Base-by-base conservation (phyloP, 73 alveolate species). In the Stentor roeselii region DNA sequence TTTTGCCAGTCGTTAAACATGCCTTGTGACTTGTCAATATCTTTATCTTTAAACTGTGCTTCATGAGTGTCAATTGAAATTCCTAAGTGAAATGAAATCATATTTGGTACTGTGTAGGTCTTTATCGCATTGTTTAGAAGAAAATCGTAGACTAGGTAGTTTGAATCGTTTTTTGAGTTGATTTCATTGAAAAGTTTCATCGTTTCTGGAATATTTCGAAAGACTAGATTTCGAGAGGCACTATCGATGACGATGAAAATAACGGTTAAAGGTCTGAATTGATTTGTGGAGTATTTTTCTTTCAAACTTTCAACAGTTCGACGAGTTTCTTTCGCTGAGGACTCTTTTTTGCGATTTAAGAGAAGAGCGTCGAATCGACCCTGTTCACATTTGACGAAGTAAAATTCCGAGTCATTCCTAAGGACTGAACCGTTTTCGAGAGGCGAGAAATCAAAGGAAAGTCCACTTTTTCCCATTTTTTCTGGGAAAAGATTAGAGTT, bases 81-180 rank as follows among this genome's bases (percentile, higher is more conserved):
- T 2, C 84, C 84, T 1, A 34, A 37, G 14, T 36, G 37, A 1
- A 76, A 76, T 36, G 84, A 36, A 37, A 39, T 14, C n/a, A 76
- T 15, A 76, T 76, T 76, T 15, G 74, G 74, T 1, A 41, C 42
- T 36, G 84, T 76, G 34, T 14, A 21, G 32, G 27, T 21, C 21
- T 40, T 67, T 21, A 21, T 30, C 14, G 84, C 15, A 2, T 76
- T 76, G 15, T 35, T 30, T 36, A 21, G 15, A 15, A 21, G 6
- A 76, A 76, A 76, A 76, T 76, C 84, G 39, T 39, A 76, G 39
- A 41, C n/a, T n/a, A n/a, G n/a, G n/a, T n/a, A n/a, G n/a, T 1
- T 15, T 35, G 74, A 37, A 76, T 15, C 1, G 60, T 15, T 39
- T 39, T 67, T 38, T 76, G 37, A 14, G 80, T 27, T 2, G 34